Evolutionary conservation across 768 basidiomycete genomes (phyloP), one percentile per base, ranked within the genome.

Genomic region (Rhizopogon sp.): DNA sequence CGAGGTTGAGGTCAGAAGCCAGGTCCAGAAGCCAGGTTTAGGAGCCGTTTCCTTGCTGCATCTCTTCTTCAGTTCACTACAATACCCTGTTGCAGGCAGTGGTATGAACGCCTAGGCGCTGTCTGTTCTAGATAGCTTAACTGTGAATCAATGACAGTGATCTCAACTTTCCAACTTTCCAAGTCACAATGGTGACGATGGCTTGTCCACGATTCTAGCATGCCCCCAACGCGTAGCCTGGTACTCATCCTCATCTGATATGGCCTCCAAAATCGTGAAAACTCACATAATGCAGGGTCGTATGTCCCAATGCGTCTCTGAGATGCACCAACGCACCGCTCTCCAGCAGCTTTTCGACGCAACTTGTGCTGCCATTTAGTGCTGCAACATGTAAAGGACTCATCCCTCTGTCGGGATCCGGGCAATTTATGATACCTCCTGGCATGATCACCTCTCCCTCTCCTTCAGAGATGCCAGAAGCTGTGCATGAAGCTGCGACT

Each of bases 321-420:
- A 88, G 73, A 67, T 95, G 92, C 20, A 94, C 91, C 13, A 91
- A 73, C 1, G 91, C 90, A 5, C 92, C 92, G 0, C 82, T 81
- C 56, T 80, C 75, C 17, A 94, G 76, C 37, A 94, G 70, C 31
- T 80, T 63, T 31, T 65, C 65, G 39, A 76, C 71, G 39, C 75
- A 72, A 8, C 60, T 61, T 7, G 61, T 56, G 57, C 80, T 78
- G 2, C 90, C 89, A 52, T 85, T 83, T 35, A 93, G 66, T 29
- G 89, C 82, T 1, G 92, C 90, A 14, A 85, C 80, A 59, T 95
- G 92, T 43, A 95, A 70, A 9, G 92, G 87, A 9, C 89, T 83
- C 50, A 85, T 78, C 6, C 87, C 87, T n/a, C 85, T 87, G 4
- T 85, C 80, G 2, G 77, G 69, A 47, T 92, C 90, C 28, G 87